Evolutionary conservation across 2,329 filamentous ascomycete genomes (phyloP), one percentile per base, ranked within the genome.

Genomic region (Trichophyton schoenleinii): DNA sequence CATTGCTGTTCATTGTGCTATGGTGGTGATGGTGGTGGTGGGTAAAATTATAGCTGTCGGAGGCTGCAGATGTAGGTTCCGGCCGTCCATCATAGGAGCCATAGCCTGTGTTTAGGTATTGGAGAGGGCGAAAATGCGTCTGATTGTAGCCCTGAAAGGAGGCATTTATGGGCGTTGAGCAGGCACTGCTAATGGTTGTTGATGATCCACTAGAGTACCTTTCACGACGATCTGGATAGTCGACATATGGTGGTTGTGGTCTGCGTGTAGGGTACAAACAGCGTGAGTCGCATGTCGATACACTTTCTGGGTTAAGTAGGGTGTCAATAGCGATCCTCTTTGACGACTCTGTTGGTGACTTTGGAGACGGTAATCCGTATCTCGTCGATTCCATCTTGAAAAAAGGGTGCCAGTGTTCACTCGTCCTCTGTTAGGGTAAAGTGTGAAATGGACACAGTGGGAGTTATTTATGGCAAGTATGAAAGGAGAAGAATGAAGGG

Each of bases 311-410:
- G 25, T 64, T 64, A 9, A 64, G 41, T 22, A 64, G 36, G 9
- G 57, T 41, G 38, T 62, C 58, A 28, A 64, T 64, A 22, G 36
- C 59, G 18, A 64, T 64, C 4, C 62, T 52, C 22, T 58, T 49
- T 9, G 62, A 59, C 3, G 59, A 22, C 8, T 62, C 60, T 13
- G 60, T 58, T 6, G 62, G 60, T 9, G 62, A 61, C 18, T 31
- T 46, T 42, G 60, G 60, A 7, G 60, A 31, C 4, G 60, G 57
- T 3, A 49, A 31, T 4, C 55, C 15, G 28, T 41, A 58, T 20
- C 38, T 38, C 41, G 34, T 20, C 31, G 20, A 53, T 25, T 42
- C 59, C 59, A 60, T 60, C 22, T 28, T 55, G 13, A 28, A 53
- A 49, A 48, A 15, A 8, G 7, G 49, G 34, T 5, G 4, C 15